These are phyloP conservation scores for Dactylellina leptospora DNA, from an alignment of 2,329 filamentous ascomycete genomes.

Conservation along the genomic window DNA sequence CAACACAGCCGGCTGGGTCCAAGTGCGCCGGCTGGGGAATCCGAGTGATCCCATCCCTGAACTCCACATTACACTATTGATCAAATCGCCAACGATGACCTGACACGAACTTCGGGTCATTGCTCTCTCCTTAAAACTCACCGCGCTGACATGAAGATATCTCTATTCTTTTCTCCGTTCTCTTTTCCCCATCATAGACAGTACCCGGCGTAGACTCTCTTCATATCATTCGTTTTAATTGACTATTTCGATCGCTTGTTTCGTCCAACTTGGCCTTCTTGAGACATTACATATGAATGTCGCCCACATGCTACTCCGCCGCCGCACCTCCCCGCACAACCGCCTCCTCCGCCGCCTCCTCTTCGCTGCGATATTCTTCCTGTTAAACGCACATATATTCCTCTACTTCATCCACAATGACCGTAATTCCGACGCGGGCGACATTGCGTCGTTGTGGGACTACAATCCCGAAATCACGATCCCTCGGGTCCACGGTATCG, in stretches of 20 bases:
- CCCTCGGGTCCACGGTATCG: conserved; percentile 34
- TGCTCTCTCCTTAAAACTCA: background rate
- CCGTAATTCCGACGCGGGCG: background rate
- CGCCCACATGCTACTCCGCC: conserved; percentile 40
- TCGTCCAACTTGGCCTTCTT: background rate
- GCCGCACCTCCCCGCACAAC: conserved; percentile 41
- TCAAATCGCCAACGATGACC: background rate
- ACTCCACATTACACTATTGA: background rate
- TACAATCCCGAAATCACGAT: conserved; percentile 30
- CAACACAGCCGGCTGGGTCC: background rate
- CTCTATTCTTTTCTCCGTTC: background rate
- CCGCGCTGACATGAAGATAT: too few species aligned
- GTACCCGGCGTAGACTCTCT: background rate
- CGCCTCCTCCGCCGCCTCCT: conserved; percentile 39
- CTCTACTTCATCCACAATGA: conserved; percentile 31
- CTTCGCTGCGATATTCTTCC: conserved; percentile 33
- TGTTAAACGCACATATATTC: conserved; percentile 40
- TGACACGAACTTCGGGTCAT: background rate
- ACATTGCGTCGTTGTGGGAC: conserved; percentile 22
- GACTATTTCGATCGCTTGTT: background rate
- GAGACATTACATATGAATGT: background rate
- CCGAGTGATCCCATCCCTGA: conserved; percentile 9
- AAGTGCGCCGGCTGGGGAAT: background rate
- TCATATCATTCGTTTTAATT: background rate
- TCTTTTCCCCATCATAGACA: background rate